Evolutionary conservation across 495 filamentous ascomycete species (phyloP), one percentile per base, ranked within the genome.

Genomic region (Trichocladium antarcticum): DNA sequence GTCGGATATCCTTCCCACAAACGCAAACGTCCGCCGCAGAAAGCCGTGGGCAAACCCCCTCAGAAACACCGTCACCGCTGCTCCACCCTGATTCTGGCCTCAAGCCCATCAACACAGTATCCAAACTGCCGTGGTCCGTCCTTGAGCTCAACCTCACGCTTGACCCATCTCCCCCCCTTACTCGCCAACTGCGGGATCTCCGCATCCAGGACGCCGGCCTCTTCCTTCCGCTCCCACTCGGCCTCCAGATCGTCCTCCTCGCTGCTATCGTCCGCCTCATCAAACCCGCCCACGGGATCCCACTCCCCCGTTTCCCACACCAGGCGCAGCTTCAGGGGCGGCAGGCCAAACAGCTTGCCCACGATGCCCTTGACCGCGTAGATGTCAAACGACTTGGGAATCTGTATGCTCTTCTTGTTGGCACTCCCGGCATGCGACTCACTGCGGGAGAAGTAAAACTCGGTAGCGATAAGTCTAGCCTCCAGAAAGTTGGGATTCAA

Each of bases 291-390:
- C 28, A 85, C 77, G 1, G 85, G 85, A 68, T 93, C 87, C 77
- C 80, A 82, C 61, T 93, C 84, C 44, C 85, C 81, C 15, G 87
- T 90, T 67, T 92, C 84, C 80, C 80, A 86, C 11, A 88, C 66
- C 46, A 98, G 57, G 49, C 74, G 70, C 40, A 89, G 64, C 32
- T 67, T 63, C 56, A 85, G 70, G 10, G 87, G 83, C 38, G 65
- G 58, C 22, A 88, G 57, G 7, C 69, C 71, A 62, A 93, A 89
- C 53, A 83, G 59, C 47, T 77, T 78, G 6, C 82, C 84, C 0
- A 83, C 83, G 14, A 94, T 68, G 0, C 83, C 85, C 59, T 92
- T 84, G 19, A 95, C 72, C 16, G 76, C 74, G 55, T 93, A 95
- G n/a, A 84, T 78, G 54, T 85, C 79, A 59, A 87, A 81, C 3